Conservation (phyloP, 2,329 filamentous ascomycete genomes). For the Anthostomella pinea region DNA sequence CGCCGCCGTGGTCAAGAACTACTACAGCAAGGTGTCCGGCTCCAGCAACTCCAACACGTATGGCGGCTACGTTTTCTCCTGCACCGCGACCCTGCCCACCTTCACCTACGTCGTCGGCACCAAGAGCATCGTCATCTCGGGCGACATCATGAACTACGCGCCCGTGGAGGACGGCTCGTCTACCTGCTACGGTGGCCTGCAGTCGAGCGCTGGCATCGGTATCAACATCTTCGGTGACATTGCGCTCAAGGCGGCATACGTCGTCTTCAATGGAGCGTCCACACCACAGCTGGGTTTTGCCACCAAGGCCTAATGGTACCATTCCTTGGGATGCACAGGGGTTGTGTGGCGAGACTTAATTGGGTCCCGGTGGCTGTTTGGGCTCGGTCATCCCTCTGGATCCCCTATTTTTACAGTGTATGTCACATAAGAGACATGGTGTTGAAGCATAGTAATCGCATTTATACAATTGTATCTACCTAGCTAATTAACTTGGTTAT, state of each 20-base stretch:
- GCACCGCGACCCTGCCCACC: constrained; percentile 41
- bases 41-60: constrained; percentile 34
- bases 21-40: constrained; percentile 45
- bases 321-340: too few species aligned
- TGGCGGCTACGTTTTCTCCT: constrained; percentile 50
- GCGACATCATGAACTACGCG: constrained; percentile 44
- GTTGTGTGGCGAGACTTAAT: too few species aligned
- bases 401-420: too few species aligned
- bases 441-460: too few species aligned
- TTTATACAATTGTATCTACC: too few species aligned
- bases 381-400: too few species aligned
- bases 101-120: constrained; percentile 45
- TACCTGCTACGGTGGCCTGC: constrained; percentile 62
- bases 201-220: constrained; percentile 33
- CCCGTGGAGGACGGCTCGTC: constrained; percentile 37
- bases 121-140: constrained; percentile 45
- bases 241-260: constrained; percentile 62
- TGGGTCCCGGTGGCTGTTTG: too few species aligned
- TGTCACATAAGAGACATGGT: too few species aligned
- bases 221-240: constrained; percentile 62
- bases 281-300: constrained; percentile 8
- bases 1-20: constrained; percentile 42
- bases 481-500: too few species aligned
- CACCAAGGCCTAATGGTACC: too few species aligned
- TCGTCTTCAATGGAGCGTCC: constrained; percentile 48